Percentiles rank a stretch among this genome's conserved stretches.
Conservation (phyloP, 106 monocot species). For the Amphibolis antarctica region DNA sequence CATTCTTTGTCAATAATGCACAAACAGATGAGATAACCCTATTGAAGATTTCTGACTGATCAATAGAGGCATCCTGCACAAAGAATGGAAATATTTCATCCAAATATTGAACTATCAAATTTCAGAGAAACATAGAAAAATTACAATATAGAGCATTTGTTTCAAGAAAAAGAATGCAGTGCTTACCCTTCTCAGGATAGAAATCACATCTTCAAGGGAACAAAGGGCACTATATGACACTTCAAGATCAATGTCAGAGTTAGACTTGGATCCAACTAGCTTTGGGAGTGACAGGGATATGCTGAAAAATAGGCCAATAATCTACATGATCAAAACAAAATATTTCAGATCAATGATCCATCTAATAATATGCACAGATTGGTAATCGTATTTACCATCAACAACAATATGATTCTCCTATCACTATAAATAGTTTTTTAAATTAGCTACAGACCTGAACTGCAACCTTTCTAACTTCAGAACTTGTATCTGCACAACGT, state of each 20-base stretch:
- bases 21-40: slow-evolving; percentile 77
- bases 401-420: background rate
- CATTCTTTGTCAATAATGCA: slow-evolving; percentile 73
- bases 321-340: slow-evolving; percentile 29
- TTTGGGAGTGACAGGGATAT: slow-evolving; percentile 88
- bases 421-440: background rate
- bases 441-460: slow-evolving; percentile 51
- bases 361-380: background rate
- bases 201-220: slow-evolving; percentile 88
- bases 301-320: slow-evolving; percentile 72
- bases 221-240: slow-evolving; percentile 77
- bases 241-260: slow-evolving; percentile 59
- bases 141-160: background rate
- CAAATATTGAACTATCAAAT: background rate
- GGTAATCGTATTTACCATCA: background rate
- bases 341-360: no score
- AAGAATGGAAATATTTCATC: slow-evolving; percentile 9
- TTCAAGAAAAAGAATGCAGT: background rate
- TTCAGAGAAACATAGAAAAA: background rate
- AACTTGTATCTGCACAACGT: slow-evolving; percentile 79
- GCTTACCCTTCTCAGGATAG: slow-evolving; percentile 82
- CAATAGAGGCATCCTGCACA: slow-evolving; percentile 89
- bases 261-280: slow-evolving; percentile 25
- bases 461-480: slow-evolving; percentile 79
- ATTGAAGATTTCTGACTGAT: slow-evolving; percentile 88